Conservation (phyloP, 768 basidiomycete genomes). For the Mycena galericulata region DNA sequence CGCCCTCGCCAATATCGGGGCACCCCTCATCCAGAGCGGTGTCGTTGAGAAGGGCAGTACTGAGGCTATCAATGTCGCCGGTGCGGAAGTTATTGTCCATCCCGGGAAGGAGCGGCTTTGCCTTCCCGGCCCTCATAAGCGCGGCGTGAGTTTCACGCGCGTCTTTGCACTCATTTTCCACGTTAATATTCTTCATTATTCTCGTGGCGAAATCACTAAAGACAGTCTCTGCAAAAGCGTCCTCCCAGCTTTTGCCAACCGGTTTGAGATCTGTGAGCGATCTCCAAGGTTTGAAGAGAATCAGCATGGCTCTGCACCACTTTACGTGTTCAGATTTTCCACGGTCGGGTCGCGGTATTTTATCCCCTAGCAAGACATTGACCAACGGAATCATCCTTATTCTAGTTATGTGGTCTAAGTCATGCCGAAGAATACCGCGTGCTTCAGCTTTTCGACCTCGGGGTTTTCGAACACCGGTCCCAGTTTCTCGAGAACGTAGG, state of each 20-base stretch:
- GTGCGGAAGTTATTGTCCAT: not conserved
- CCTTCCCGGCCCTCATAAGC: not conserved
- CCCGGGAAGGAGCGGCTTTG: not conserved
- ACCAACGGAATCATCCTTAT: not conserved
- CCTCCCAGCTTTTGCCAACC: no score
- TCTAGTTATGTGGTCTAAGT: not conserved
- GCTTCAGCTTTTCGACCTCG: no score
- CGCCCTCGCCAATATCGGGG: no score
- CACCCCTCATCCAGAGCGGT: not conserved
- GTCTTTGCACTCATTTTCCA: no score
- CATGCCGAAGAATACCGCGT: not conserved
- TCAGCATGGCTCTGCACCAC: constrained; percentile 13
- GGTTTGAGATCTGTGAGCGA: no score
- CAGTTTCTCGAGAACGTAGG: no score
- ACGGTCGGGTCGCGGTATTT: not conserved
- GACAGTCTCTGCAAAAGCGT: no score
- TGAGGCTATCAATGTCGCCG: not conserved
- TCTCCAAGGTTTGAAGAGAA: no score
- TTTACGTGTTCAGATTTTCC: not conserved
- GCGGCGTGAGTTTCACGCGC: no score
- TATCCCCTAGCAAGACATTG: not conserved
- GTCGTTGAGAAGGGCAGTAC: not conserved
- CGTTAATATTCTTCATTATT: no score
- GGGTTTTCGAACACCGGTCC: no score
- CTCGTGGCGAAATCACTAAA: no score